Evolutionary conservation across 1,284 basidiomycete genomes (phyloP), one percentile per base, ranked within the genome.

Genomic region (Mycena citricolor): DNA sequence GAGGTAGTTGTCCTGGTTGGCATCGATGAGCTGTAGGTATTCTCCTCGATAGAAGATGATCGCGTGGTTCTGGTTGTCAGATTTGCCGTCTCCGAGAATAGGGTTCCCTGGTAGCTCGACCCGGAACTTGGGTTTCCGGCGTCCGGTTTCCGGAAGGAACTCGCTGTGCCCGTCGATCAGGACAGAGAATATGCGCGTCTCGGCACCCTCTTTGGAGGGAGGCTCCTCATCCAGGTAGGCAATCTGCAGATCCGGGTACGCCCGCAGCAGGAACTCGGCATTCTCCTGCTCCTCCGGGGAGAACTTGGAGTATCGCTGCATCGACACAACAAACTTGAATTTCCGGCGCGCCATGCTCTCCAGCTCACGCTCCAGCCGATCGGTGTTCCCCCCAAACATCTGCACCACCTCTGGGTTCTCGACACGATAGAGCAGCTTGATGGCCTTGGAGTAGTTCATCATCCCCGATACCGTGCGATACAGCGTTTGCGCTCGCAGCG

Each of bases 371-470:
- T 99, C 97, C 26, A 99, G 79, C 63, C 86, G 92, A 67, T 99
- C 95, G 14, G 95, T 97, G 70, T 99, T 99, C 32, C 94, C 94
- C 41, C 95, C 95, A 59, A 93, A 97, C 42, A 90, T 77, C 70
- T 97, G 94, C 4, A 99, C 95, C 37, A 99, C 90, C 66, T 98
- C 95, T 17, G 95, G 97, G 71, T 98, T 99, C 73, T 99, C 97
- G 44, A 99, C 95, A 55, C 95, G 93, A 70, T 98, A 97, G 22
- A 99, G 80, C n/a, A 99, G 77, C 70, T 99, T 99, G 82, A 99
- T 98, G 14, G 97, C 95, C 77, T 99, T 99, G 59, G 90, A 85
- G 68, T 99, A 99, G 75, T 99, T 99, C 97, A 99, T 99, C 86
- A 99, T 98, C 40, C 95, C 97, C 34, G 97, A 97, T 13, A 99